Evolutionary conservation across 2,329 filamentous ascomycete genomes (phyloP), one percentile per base, ranked within the genome.

Genomic region (Fusarium zealandicum): DNA sequence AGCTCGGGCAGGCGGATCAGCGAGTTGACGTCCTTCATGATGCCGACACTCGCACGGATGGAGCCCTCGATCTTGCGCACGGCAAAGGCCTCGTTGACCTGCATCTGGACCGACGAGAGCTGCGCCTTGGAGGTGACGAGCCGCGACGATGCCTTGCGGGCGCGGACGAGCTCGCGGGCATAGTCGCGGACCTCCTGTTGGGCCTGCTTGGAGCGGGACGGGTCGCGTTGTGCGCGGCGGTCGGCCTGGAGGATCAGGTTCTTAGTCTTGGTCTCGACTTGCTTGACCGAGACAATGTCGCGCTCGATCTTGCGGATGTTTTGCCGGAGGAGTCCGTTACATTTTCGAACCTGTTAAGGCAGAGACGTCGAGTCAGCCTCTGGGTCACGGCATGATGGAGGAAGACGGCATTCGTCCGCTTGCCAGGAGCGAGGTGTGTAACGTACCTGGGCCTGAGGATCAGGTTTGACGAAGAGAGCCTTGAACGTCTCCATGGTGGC

Each of bases 21-120:
- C 13, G 82, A 84, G 74, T 98, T 98, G 54, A 99, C 92, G 72
- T 98, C 92, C 76, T 93, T 93, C 95, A 99, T 98, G 65, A 99
- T 93, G 37, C 90, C 90, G 8, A 93, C 93, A 66, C 88, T 91
- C 35, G 90, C 88, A 64, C 86, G 84, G 70, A 99, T 92, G 69
- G 89, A 92, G 38, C 93, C 93, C 76, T 98, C 93, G 61, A 99
- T 98, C 81, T 96, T 96, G 65, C 92, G 88, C 67, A 98, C 88
- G 2, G 92, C 90, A 74, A 98, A 98, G 2, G 95, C 93, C 78
- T 98, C 93, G 70, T 93, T 92, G 70, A 99, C 93, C 76, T 98
- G 95, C 92, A 98, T 96, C 75, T 93, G 89, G 36, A 99, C 93
- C 64, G 89, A 93, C 71, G 88, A 87, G 40, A 99, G 84, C 76